Percentiles rank a stretch among this genome's conserved stretches.
Evolutionary conservation across 2,329 filamentous ascomycete species (phyloP).

Genomic region (Pseudogymnoascus sp.): DNA sequence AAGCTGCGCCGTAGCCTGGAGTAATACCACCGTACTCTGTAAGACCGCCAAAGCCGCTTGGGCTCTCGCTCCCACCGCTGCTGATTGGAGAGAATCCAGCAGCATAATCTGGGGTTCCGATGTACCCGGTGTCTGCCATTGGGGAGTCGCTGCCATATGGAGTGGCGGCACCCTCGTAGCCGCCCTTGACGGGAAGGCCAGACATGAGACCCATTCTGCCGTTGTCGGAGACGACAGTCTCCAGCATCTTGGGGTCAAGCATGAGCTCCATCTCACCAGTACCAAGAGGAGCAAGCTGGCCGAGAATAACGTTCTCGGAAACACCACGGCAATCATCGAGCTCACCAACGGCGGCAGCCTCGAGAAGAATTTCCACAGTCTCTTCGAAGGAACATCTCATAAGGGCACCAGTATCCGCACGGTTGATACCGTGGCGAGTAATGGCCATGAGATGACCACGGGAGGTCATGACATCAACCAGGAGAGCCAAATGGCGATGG

Average conservation of each 20-base stretch:
- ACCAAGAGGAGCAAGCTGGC: slow-evolving; percentile 92
- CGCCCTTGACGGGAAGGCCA: slow-evolving; percentile 69
- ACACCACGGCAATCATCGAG: slow-evolving; percentile 97
- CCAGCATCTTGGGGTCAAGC: slow-evolving; percentile 89
- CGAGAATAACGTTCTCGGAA: slow-evolving; percentile 97
- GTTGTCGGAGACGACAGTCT: slow-evolving; percentile 90
- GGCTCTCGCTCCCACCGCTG: slow-evolving; percentile 63
- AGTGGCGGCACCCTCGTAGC: slow-evolving; percentile 77
- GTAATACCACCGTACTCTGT: slow-evolving; percentile 48
- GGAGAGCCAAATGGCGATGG: slow-evolving; percentile 88
- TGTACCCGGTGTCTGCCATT: slow-evolving; percentile 63
- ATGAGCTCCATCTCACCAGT: slow-evolving; percentile 94
- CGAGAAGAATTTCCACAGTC: slow-evolving; percentile 94
- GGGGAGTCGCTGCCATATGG: slow-evolving; percentile 88
- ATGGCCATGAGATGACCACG: slow-evolving; percentile 91
- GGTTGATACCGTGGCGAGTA: slow-evolving; percentile 96
- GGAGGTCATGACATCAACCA: slow-evolving; percentile 97
- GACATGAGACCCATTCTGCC: slow-evolving; percentile 76
- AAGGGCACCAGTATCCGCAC: slow-evolving; percentile 91
- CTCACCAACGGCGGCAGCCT: slow-evolving; percentile 90
- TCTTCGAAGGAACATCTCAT: slow-evolving; percentile 99
- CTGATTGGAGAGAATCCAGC: slow-evolving; percentile 71
- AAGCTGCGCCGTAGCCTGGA: slow-evolving; percentile 47
- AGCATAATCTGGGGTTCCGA: slow-evolving; percentile 53
- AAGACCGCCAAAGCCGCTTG: slow-evolving; percentile 53